Base-by-base conservation (phyloP, 1,284 basidiomycete genomes). In the Trichosporon coremiiforme region DNA sequence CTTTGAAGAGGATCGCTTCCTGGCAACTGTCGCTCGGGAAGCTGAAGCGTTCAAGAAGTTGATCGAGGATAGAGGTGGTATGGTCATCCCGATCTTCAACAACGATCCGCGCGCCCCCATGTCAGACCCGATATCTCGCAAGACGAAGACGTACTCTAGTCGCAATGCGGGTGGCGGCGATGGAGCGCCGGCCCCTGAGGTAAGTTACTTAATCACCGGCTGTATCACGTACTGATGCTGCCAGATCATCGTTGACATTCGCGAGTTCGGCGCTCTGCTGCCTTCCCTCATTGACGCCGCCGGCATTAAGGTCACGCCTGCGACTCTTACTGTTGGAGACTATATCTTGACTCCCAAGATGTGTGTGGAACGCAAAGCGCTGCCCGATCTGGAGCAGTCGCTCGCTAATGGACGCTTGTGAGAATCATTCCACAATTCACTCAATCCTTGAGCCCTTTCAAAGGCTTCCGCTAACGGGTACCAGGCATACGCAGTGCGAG, bases 271-370 rank as follows among this genome's bases (percentile, higher is more conserved):
- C 25, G 98, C 95, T 0, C 90, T 93, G 0, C 85, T 99, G 22
- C 96, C 96, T 0, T 95, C 93, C 0, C 84, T 98, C 7, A 85
- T 99, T 13, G 94, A 99, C 79, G 93, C 91, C 0, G 88, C 92
- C 0, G 89, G 89, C 47, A 85, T 98, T 67, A 85, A 91, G 25
- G 90, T 99, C 47, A 86, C 95, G 10, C 96, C 96, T 0, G 91
- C 92, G 1, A 98, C 95, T 0, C 85, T 99, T 66, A 93, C 92
- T 0, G 92, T 99, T 4, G 96, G 96, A 4, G 96, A 99, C 83
- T 99, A 99, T 78, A 92, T 99, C 71, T 84, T 99, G 64, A 91
- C 94, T 4, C 95, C 95, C 0, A 93, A 96, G 74, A 96, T 99
- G 77, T 95, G 94, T 74, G 92, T 99, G 0, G 97, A 99, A 84